Percentiles rank a stretch among this genome's conserved stretches.
Evolutionary conservation across 768 basidiomycete species (phyloP).

Genomic region (Melanogaster broomeanus): DNA sequence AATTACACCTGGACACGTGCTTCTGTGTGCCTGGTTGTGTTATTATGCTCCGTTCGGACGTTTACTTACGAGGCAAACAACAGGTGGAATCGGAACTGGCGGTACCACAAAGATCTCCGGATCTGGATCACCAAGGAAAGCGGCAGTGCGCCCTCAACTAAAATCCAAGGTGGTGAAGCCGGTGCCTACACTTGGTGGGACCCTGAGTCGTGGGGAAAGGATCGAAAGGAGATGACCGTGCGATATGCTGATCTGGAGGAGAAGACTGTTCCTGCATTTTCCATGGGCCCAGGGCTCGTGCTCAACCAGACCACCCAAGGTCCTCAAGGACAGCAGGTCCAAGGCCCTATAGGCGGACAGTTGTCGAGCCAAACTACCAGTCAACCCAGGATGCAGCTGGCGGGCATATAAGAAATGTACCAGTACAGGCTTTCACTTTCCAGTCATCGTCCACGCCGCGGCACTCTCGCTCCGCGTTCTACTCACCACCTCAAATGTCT

Average conservation of each 20-base stretch:
- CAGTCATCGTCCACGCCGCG: conserved; percentile 10
- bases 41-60: neutral
- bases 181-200: conserved; percentile 93
- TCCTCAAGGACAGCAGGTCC: conserved; percentile 41
- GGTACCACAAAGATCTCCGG: conserved; percentile 92
- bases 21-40: conserved; percentile 1
- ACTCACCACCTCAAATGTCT: conserved; percentile 12
- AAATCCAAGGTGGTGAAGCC: conserved; percentile 80
- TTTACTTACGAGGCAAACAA: conserved; percentile 8
- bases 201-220: conserved; percentile 75
- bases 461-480: conserved; percentile 8
- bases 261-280: conserved; percentile 65
- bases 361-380: conserved; percentile 24
- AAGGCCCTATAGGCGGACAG: conserved; percentile 32
- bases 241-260: conserved; percentile 75
- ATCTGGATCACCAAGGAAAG: conserved; percentile 86
- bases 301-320: conserved; percentile 35
- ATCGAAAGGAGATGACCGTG: conserved; percentile 76
- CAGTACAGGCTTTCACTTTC: conserved; percentile 2
- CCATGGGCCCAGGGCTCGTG: conserved; percentile 48
- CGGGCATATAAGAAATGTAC: conserved; percentile 32
- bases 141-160: conserved; percentile 72
- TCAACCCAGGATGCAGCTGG: conserved; percentile 37
- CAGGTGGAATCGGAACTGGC: conserved; percentile 94
- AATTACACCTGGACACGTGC: neutral